Conservation (phyloP, 2,329 filamentous ascomycete species). For the Cordyceps farinosa region DNA sequence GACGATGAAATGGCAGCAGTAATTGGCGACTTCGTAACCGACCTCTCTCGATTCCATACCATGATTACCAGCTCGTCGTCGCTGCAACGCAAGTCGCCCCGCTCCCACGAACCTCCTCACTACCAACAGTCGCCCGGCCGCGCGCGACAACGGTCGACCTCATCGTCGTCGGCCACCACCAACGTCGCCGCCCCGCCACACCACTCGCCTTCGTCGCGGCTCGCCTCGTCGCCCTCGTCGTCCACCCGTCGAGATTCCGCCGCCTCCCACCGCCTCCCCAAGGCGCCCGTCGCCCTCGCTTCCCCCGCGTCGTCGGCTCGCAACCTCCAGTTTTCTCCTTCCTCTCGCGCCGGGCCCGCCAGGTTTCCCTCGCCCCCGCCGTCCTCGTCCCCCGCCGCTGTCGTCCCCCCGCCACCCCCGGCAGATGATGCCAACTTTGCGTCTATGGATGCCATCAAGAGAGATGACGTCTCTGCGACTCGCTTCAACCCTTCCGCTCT, state of each 20-base stretch:
- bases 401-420: constrained; percentile 30
- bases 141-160: constrained; percentile 22
- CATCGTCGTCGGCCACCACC: constrained; percentile 16
- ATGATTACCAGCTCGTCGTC: constrained; percentile 55
- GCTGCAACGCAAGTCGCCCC: constrained; percentile 42
- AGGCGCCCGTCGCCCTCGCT: constrained; percentile 23
- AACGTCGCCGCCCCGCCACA: constrained; percentile 11
- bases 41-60: constrained; percentile 66
- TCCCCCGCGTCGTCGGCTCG: constrained; percentile 18
- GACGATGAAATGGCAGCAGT: constrained; percentile 59
- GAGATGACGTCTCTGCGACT: constrained; percentile 15
- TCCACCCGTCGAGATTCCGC: constrained; percentile 17
- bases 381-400: constrained; percentile 47
- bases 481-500: constrained; percentile 9
- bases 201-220: constrained; percentile 11
- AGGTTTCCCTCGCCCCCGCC: constrained; percentile 53
- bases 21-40: constrained; percentile 69
- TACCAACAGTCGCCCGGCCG: constrained; percentile 29
- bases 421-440: constrained; percentile 40
- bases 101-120: constrained; percentile 36
- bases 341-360: constrained; percentile 40
- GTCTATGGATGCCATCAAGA: constrained; percentile 47
- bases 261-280: constrained; percentile 20
- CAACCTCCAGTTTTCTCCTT: constrained; percentile 22
- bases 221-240: constrained; percentile 20